Evolutionary conservation across 192 early-diverging fungal genomes (phyloP), one percentile per base, ranked within the genome.

Genomic region (Blastocladiella britannica): DNA sequence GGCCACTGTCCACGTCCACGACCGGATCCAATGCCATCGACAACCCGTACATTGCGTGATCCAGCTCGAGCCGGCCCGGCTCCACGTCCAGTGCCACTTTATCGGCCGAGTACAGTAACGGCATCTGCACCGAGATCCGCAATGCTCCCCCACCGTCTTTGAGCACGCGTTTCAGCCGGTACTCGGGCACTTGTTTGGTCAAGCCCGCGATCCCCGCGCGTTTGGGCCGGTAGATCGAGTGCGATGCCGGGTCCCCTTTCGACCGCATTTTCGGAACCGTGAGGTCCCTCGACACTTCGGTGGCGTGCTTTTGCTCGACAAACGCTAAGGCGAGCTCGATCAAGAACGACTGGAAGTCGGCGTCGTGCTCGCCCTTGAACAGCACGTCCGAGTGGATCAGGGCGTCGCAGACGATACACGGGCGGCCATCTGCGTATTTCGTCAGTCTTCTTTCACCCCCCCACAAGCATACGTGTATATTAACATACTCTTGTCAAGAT

Each of bases 331-430:
- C 64, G 8, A 87, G 61, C 60, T 82, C 81, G 28, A 80, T 67
- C 29, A 87, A 63, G 65, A 84, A 87, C 18, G 80, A 56, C 52
- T 77, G 71, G 60, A 70, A 87, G 57, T 84, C 80, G 18, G 63
- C 55, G 30, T 87, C 83, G 37, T 62, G 61, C 28, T 63, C 61
- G 20, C 77, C 56, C 54, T 85, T 76, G 29, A 67, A 57, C 27
- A 70, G 70, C 22, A 77, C 67, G 8, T 73, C 60, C 2, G 74
- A 68, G 60, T 87, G 67, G 26, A 87, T 65, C 54, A 81, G 82
- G 15, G 80, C 81, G 65, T 87, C 84, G 55, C 80, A 72, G 4
- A 83, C 80, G 5, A 82, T 55, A 55, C 73, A 77, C 12, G 53
- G 31, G 27, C 67, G 68, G 25, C 70, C 67, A 0, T 57, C 69